phyloP scores from a whole-genome alignment of 2,329 filamentous ascomycete species.

The Sclerotiophoma versabilis region DNA sequence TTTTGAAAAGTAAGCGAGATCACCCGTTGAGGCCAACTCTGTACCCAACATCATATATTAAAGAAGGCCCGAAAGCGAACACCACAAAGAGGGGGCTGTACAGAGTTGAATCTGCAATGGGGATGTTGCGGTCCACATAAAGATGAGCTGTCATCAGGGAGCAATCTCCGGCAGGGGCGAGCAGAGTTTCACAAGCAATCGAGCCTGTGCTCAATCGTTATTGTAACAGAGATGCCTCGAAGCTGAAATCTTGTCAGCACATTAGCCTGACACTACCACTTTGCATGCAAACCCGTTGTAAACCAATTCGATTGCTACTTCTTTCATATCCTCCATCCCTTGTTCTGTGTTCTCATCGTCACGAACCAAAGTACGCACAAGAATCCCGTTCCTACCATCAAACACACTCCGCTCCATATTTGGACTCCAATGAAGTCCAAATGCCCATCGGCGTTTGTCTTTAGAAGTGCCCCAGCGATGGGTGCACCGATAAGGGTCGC shows the following conservation, averaged over 20 bases:
- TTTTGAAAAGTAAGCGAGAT: background rate
- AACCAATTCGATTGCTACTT: background rate
- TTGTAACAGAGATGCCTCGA: background rate
- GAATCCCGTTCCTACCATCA: slow-evolving; percentile 39
- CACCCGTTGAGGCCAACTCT: background rate
- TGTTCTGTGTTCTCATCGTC: slow-evolving; percentile 33
- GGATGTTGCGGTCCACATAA: too few relatives aligned
- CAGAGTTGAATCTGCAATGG: background rate
- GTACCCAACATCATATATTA: background rate
- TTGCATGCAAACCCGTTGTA: background rate
- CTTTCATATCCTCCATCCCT: slow-evolving; percentile 41
- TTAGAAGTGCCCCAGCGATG: slow-evolving; percentile 45
- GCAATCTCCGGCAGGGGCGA: background rate
- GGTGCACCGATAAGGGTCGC: slow-evolving; percentile 47
- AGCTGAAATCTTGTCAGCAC: background rate
- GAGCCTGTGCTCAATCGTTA: background rate
- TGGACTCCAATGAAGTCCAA: slow-evolving; percentile 43
- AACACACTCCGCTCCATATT: slow-evolving; percentile 46
- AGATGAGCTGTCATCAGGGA: background rate
- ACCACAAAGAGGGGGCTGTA: background rate
- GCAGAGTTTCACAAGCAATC: background rate
- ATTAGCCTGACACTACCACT: background rate
- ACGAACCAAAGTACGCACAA: slow-evolving; percentile 36
- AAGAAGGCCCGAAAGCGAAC: background rate
- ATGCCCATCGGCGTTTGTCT: slow-evolving; percentile 26